These are phyloP conservation scores for Globisporangium ultimum DNA, from an alignment of 352 stramenopile species.

Conservation along the genomic window DNA sequence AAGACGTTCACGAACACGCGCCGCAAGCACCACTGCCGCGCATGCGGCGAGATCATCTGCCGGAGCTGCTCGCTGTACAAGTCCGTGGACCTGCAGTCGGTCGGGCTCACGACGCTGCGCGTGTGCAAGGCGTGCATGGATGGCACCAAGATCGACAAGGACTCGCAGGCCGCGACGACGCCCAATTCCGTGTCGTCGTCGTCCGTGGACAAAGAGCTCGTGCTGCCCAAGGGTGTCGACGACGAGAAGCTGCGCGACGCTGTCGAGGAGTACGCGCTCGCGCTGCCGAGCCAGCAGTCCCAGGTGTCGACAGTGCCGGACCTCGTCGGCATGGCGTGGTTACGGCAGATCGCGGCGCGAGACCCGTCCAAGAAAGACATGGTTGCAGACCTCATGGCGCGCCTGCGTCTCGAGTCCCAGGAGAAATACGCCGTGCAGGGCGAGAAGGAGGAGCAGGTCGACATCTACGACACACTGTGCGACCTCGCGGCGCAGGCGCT, in stretches of 20 bases:
- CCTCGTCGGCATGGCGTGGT: conserved; percentile 73
- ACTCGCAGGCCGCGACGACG: conserved; percentile 17
- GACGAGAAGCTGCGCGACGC: conserved; percentile 46
- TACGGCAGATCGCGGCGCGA: conserved; percentile 62
- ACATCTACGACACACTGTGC: conserved; percentile 85
- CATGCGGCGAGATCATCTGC: conserved; percentile 85
- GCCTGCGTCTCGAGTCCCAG: conserved; percentile 44
- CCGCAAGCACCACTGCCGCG: conserved; percentile 77
- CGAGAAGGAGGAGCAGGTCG: conserved; percentile 45
- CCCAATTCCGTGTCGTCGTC: conserved; percentile 10
- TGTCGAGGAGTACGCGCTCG: conserved; percentile 73
- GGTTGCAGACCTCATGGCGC: conserved; percentile 68
- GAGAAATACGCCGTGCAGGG: conserved; percentile 16
- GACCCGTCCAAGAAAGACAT: conserved; percentile 72
- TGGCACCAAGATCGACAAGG: conserved; percentile 28
- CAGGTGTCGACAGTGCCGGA: conserved; percentile 59
- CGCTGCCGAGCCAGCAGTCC: conserved; percentile 37
- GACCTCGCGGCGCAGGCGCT: conserved; percentile 75
- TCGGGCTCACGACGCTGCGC: conserved; percentile 70
- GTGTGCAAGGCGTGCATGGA: conserved; percentile 82
- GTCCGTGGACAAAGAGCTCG: conserved; percentile 13
- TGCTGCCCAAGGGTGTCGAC: conserved; percentile 38
- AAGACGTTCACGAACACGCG: conserved; percentile 82
- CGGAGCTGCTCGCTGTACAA: conserved; percentile 77
- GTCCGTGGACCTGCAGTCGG: conserved; percentile 65